These are phyloP conservation scores for Naganishia vaughanmartiniae DNA, from an alignment of 768 basidiomycete species.

Conservation along the genomic window DNA sequence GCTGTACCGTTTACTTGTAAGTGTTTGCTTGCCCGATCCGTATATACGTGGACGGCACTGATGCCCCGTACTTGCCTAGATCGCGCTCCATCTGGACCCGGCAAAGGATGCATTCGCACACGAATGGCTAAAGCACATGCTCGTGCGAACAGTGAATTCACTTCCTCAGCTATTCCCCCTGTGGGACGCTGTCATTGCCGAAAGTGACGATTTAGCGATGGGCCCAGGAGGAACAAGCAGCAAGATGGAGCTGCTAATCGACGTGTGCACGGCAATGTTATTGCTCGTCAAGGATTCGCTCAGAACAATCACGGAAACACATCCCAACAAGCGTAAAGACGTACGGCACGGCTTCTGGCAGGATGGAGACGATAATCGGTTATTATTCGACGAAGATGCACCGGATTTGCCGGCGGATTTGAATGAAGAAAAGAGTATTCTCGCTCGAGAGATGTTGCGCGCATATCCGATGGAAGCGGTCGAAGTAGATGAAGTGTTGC, in stretches of 20 bases:
- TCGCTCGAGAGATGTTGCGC: constrained; percentile 37
- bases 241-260: constrained; percentile 43
- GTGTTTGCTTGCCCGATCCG: neutral
- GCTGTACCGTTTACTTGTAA: constrained; percentile 24
- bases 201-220: constrained; percentile 19
- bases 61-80: constrained; percentile 19
- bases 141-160: constrained; percentile 37
- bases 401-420: constrained; percentile 29
- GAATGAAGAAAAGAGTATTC: constrained; percentile 33
- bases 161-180: constrained; percentile 33
- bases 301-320: constrained; percentile 14
- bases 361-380: constrained; percentile 31
- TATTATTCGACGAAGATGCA: constrained; percentile 28
- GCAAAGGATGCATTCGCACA: constrained; percentile 38
- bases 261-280: constrained; percentile 45
- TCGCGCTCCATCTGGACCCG: constrained; percentile 38
- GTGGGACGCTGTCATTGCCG: constrained; percentile 46
- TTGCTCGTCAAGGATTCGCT: constrained; percentile 39
- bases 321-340: constrained; percentile 9
- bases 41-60: too few relatives aligned
- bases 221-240: constrained; percentile 28
- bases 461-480: constrained; percentile 40
- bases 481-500: constrained; percentile 36
- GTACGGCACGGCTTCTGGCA: constrained; percentile 40
- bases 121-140: constrained; percentile 40